Percentiles rank a stretch among this genome's conserved stretches.
These are phyloP conservation scores for Fusarium sp. DNA, from an alignment of 2,329 filamentous ascomycete genomes.

Conservation along the genomic window DNA sequence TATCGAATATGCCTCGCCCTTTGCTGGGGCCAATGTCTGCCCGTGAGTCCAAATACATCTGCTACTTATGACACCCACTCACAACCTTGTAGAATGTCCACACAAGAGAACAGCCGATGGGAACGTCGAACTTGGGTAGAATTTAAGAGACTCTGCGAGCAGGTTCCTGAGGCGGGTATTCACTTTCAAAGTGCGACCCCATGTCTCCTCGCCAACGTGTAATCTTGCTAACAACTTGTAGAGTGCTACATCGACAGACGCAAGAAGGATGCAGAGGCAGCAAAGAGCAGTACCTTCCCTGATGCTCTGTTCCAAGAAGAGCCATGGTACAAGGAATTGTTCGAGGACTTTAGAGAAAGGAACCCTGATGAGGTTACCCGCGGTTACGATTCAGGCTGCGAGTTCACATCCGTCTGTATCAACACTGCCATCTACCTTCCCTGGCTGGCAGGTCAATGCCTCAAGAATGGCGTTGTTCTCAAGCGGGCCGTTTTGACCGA, in stretches of 20 bases:
- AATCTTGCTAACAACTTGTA: constrained; percentile 42
- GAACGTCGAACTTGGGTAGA: constrained; percentile 74
- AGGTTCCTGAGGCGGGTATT: constrained; percentile 81
- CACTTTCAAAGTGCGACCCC: constrained; percentile 74
- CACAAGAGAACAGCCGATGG: constrained; percentile 60
- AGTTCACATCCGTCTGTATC: constrained; percentile 89
- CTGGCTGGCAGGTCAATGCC: constrained; percentile 84
- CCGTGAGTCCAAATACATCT: constrained; percentile 65
- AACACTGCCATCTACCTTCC: constrained; percentile 90
- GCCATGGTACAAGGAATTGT: constrained; percentile 79
- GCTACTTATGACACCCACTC: neutral
- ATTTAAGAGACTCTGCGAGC: constrained; percentile 67
- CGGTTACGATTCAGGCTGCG: constrained; percentile 76
- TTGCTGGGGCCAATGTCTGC: constrained; percentile 84
- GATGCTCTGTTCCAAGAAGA: constrained; percentile 72
- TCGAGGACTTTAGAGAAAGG: constrained; percentile 76
- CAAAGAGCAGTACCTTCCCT: constrained; percentile 54
- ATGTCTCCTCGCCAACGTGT: neutral
- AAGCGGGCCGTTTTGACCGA: constrained; percentile 74
- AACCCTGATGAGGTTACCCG: constrained; percentile 66
- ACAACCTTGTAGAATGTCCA: constrained; percentile 55
- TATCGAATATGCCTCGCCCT: constrained; percentile 89
- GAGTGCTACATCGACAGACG: constrained; percentile 64
- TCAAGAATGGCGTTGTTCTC: constrained; percentile 76
- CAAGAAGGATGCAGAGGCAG: constrained; percentile 66